Evolutionary conservation across 2,329 filamentous ascomycete genomes (phyloP).

Genomic region (Metarhizium sp.): DNA sequence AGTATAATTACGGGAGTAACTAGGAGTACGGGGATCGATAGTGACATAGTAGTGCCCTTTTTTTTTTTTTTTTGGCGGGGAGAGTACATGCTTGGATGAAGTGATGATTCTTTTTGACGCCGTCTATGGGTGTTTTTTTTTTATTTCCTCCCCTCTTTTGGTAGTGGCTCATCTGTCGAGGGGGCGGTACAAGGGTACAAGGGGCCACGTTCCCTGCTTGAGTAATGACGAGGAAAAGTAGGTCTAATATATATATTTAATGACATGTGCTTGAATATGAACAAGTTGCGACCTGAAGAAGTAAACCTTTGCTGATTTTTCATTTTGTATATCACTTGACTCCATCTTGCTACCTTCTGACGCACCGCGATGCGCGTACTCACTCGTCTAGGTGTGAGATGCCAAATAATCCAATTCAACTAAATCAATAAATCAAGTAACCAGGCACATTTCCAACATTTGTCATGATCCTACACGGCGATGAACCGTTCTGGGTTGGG

Average conservation of each 20-base stretch:
- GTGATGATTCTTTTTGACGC: not conserved
- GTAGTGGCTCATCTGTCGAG: not conserved
- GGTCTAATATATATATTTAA: constrained; percentile 11
- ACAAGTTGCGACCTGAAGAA: too few relatives aligned
- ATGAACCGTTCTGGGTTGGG: constrained; percentile 24
- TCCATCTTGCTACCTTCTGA: too few relatives aligned
- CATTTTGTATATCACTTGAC: too few relatives aligned
- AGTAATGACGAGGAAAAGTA: not conserved
- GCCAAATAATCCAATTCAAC: too few relatives aligned
- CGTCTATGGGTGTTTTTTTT: not conserved
- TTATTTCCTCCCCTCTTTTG: too few relatives aligned
- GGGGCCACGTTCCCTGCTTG: not conserved
- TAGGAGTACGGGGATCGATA: not conserved
- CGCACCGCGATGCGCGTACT: too few relatives aligned
- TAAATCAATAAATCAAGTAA: too few relatives aligned
- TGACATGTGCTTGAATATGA: constrained; percentile 14
- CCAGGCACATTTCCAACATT: too few relatives aligned
- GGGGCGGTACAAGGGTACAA: not conserved
- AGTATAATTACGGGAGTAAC: not conserved
- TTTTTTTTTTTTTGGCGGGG: not conserved
- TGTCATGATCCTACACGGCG: too few relatives aligned
- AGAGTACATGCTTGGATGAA: constrained; percentile 1
- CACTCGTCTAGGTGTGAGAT: too few relatives aligned
- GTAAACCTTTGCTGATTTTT: too few relatives aligned
- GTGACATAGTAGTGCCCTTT: not conserved